These are phyloP conservation scores for Tolypocladium album DNA, from an alignment of 2,329 filamentous ascomycete genomes.

Conservation along the genomic window DNA sequence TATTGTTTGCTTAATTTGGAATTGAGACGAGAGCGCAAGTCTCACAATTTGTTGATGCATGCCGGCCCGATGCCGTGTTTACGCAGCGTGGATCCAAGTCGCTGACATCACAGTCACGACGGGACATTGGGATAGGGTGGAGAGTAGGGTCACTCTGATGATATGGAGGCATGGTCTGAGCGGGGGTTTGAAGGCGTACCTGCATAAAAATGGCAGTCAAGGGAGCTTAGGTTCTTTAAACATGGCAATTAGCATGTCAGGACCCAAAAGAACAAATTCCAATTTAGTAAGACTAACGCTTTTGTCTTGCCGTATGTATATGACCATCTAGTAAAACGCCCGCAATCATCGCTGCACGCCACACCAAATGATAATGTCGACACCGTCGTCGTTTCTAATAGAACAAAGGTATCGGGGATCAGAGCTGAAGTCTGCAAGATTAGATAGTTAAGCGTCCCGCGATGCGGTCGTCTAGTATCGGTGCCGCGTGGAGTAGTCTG, in stretches of 20 bases:
- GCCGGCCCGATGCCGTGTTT: neutral
- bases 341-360: neutral
- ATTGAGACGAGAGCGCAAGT: neutral
- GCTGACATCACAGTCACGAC: neutral
- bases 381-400: neutral
- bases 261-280: neutral
- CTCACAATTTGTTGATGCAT: neutral
- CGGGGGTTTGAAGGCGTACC: conserved; percentile 1
- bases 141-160: neutral
- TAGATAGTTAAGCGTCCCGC: neutral
- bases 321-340: neutral
- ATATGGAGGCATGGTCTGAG: neutral
- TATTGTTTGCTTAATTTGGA: neutral
- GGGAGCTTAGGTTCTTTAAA: neutral
- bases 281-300: neutral
- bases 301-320: neutral
- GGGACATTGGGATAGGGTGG: neutral
- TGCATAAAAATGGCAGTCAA: neutral
- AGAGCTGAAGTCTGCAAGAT: neutral
- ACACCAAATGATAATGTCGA: neutral
- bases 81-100: neutral
- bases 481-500: conserved; percentile 26
- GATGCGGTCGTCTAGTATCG: conserved; percentile 16
- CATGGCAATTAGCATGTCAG: conserved; percentile 1
- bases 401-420: neutral